Evolutionary conservation across 75 land plant species (phyloP), one percentile per base, ranked within the genome.

Genomic region (Pinus tabuliformis): DNA sequence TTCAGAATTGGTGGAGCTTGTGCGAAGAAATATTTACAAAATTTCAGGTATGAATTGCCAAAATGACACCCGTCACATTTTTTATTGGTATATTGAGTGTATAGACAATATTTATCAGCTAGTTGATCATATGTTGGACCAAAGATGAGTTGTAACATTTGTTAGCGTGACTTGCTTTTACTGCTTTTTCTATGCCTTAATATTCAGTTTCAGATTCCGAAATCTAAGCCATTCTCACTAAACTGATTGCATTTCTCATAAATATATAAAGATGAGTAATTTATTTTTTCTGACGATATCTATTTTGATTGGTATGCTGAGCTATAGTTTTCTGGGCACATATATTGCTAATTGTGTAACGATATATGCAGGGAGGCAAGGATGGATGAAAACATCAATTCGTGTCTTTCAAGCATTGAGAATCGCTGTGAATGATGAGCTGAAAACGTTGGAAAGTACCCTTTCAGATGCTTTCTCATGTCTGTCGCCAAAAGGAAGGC

Each of bases 371-470:
- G 94, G 97, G 6, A 85, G 94, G 57, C 92, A 91, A 63, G 99
- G 98, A 49, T 92, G 95, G 92, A 87, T 91, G 58, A 97, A 97
- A 79, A 92, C 95, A 14, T 94, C 98, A 22, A 88, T 91, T 21
- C 81, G 98, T 28, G 98, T 94, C 21, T 97, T 97, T 74, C 99
- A 97, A 78, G 99, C 99, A 58, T 76, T 97, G 70, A 88, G 99
- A 61, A 95, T 97, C 73, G 98, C 99, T 20, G 98, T 97, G 9
- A 97, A 97, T 80, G 98, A 97, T 84, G 99, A 97, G 79, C 83
- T 95, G 28, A 80, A 79, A 22, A 79, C 90, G 6, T 78, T 97
- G 37, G 89, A 88, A 77, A 83, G 79, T 75, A 89, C 99, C 58
- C 78, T 97, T 20, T 61, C 81, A 61, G 88, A 90, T 57, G 89